Base-by-base conservation (phyloP, 2,329 filamentous ascomycete species). In the Colletotrichum tropicale region DNA sequence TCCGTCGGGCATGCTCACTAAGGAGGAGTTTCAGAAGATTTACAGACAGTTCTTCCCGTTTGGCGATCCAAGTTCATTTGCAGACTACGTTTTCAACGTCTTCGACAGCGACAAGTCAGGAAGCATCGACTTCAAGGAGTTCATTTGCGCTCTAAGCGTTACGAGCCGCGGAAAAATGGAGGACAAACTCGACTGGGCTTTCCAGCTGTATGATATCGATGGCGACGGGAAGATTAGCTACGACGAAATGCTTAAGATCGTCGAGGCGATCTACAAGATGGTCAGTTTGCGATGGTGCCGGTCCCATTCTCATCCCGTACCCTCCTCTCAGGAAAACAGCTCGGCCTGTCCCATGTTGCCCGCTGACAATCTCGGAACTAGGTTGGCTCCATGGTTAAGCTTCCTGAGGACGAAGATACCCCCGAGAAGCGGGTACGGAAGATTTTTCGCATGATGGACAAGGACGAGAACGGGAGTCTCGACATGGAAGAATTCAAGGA, bases 381-480 rank as follows among this genome's bases (percentile, higher is more conserved):
- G 96, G 96, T 98, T 82, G 97, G 97, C 79, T 98, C 96, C 68
- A 99, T 99, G 97, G 97, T 99, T 81, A 98, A 98, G 87, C 91
- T 99, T 60, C 97, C 97, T 68, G 96, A 98, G 86, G 97, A 99
- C 87, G 97, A 99, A 88, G 96, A 99, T 87, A 99, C 97, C 73
- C 97, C 97, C 21, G 96, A 98, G 90, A 99, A 99, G 89, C 94
- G 97, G 78, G 97, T 99, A 78, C 93, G 91, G 86, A 99, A 99
- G 90, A 98, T 99, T 85, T 99, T 99, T 90, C 91, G 94, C 82
- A 98, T 98, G 97, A 99, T 99, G 97, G 97, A 99, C 89, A 99
- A 99, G 91, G 97, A 99, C 85, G 96, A 98, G 88, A 98, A 98
- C 84, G 97, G 96, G 80, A 98, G 95, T 83, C 88, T 99, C 81